Percentiles rank a stretch among this genome's conserved stretches.
These are phyloP conservation scores for Yamadazyma pseudoaaseri DNA, from an alignment of 1,139 yeast genomes.

Conservation along the genomic window DNA sequence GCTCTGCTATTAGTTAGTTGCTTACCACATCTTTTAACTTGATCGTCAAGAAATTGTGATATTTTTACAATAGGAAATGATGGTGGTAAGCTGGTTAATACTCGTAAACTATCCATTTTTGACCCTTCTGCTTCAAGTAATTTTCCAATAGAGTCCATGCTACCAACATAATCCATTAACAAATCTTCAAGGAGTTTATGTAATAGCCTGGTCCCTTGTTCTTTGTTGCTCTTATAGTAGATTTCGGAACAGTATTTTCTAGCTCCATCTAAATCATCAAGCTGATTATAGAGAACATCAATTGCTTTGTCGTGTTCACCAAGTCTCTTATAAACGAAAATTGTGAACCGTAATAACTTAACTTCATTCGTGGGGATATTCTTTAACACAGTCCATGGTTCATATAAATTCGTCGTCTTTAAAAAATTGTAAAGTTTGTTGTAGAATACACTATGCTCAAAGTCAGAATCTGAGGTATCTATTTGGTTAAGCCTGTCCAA, in stretches of 20 bases:
- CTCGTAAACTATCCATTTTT: constrained; percentile 51
- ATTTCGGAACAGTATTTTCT: constrained; percentile 59
- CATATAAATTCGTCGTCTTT: constrained; percentile 34
- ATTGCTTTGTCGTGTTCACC: constrained; percentile 67
- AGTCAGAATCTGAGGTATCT: constrained; percentile 14
- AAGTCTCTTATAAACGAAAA: constrained; percentile 57
- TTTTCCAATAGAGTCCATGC: constrained; percentile 38
- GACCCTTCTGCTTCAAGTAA: constrained; percentile 50
- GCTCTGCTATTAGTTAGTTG: constrained; percentile 25
- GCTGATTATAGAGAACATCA: constrained; percentile 56
- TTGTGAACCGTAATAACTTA: constrained; percentile 43
- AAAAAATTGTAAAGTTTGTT: constrained; percentile 39
- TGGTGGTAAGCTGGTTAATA: constrained; percentile 53
- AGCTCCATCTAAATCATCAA: constrained; percentile 58
- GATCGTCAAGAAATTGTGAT: constrained; percentile 44
- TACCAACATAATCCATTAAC: constrained; percentile 30
- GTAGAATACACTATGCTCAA: constrained; percentile 21
- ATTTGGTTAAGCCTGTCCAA: constrained; percentile 32
- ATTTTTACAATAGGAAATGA: constrained; percentile 46
- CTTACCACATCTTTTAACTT: constrained; percentile 36
- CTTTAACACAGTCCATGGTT: constrained; percentile 46
- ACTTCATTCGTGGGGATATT: constrained; percentile 38
- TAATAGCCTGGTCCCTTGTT: constrained; percentile 37
- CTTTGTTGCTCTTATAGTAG: constrained; percentile 35
- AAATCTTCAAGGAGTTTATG: constrained; percentile 41